Evolutionary conservation across 257 asterid species (phyloP).

Genomic region (Solanum habrochaites): DNA sequence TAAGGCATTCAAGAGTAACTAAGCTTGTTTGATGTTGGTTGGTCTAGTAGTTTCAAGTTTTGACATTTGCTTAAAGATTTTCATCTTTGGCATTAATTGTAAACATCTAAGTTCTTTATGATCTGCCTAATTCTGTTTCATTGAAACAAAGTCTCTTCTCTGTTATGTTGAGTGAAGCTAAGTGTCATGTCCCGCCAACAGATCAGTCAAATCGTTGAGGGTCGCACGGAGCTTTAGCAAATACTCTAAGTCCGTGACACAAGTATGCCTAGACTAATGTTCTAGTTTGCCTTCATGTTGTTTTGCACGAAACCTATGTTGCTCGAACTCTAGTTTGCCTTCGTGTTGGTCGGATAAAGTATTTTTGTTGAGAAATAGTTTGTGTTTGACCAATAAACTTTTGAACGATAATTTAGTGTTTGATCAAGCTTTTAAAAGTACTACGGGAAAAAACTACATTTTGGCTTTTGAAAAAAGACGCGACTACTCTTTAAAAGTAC

Average conservation of each 20-base stretch:
- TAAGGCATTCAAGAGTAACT: neutral
- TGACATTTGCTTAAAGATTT: neutral
- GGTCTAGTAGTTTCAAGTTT: neutral
- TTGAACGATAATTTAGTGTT: neutral
- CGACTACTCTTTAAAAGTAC: neutral
- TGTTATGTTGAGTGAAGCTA: neutral
- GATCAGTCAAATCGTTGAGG: too few relatives aligned
- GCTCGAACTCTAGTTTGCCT: neutral
- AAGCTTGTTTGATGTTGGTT: neutral
- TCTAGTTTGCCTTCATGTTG: neutral
- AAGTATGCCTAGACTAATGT: neutral
- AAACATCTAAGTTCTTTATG: neutral
- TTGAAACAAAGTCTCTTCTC: neutral
- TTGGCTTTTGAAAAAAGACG: neutral
- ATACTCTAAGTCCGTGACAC: too few relatives aligned
- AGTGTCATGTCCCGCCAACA: too few relatives aligned
- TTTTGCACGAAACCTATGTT: neutral
- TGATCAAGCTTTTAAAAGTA: neutral
- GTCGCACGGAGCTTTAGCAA: too few relatives aligned
- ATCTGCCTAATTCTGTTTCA: neutral
- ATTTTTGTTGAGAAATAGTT: neutral
- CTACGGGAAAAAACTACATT: neutral
- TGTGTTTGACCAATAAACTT: neutral
- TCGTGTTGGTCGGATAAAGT: neutral
- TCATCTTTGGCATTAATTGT: neutral